These are phyloP conservation scores for Artemisia annua DNA, from an alignment of 129 eudicot genomes.

Conservation along the genomic window DNA sequence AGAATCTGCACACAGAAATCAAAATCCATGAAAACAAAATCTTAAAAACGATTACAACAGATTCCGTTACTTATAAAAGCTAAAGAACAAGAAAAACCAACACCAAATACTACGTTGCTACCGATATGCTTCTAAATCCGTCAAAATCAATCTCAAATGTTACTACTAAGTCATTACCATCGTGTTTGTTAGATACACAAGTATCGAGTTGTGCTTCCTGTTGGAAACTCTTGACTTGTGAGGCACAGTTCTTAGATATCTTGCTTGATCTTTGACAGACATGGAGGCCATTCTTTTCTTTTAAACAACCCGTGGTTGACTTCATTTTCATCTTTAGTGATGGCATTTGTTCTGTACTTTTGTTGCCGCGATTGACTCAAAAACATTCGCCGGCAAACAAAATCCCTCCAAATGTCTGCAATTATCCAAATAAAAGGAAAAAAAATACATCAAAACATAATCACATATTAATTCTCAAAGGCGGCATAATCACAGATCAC, in stretches of 20 bases:
- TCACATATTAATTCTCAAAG: too few relatives aligned
- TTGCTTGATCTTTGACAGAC: conserved; percentile 69
- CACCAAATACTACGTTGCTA: too few relatives aligned
- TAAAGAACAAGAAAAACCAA: too few relatives aligned
- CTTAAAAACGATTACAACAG: background rate
- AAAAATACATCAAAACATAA: too few relatives aligned
- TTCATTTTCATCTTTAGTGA: conserved; percentile 90
- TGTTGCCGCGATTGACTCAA: conserved; percentile 27
- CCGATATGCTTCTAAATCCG: too few relatives aligned
- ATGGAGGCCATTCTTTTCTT: conserved; percentile 76
- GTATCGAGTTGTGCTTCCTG: conserved; percentile 40
- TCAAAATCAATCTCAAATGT: background rate
- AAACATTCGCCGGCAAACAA: conserved; percentile 44
- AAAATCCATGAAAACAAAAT: background rate
- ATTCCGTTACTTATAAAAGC: too few relatives aligned
- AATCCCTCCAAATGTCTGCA: conserved; percentile 36
- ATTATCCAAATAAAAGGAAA: conserved; percentile 17
- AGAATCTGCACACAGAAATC: conserved; percentile 30
- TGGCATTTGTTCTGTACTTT: conserved; percentile 77
- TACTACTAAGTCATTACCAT: conserved; percentile 46
- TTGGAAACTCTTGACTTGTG: conserved; percentile 45
- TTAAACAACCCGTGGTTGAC: conserved; percentile 57
- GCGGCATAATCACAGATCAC: too few relatives aligned
- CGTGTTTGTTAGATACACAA: conserved; percentile 36
- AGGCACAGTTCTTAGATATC: conserved; percentile 56